phyloP scores from a whole-genome alignment of 2,329 filamentous ascomycete species.

The Colletotrichum sp. region DNA sequence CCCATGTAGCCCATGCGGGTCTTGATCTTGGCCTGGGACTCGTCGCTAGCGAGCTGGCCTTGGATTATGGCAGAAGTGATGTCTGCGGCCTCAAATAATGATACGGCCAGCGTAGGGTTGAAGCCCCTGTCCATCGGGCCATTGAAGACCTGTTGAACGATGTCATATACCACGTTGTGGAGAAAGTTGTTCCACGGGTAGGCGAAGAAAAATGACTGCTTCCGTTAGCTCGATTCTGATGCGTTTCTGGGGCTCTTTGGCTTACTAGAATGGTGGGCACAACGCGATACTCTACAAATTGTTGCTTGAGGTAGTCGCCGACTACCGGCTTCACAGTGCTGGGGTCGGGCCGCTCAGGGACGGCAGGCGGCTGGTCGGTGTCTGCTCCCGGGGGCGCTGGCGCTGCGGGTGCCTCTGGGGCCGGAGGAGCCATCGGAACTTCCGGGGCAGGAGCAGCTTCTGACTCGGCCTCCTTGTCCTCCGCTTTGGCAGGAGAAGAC shows the following conservation, averaged over 20 bases:
- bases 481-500: neutral
- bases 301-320: slow-evolving; percentile 92
- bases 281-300: slow-evolving; percentile 93
- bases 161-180: slow-evolving; percentile 98
- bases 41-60: slow-evolving; percentile 86
- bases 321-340: slow-evolving; percentile 71
- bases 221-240: neutral
- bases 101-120: slow-evolving; percentile 87
- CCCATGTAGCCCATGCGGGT: slow-evolving; percentile 99
- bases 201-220: slow-evolving; percentile 92
- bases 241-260: neutral
- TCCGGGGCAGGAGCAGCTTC: slow-evolving; percentile 28
- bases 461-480: slow-evolving; percentile 8
- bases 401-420: slow-evolving; percentile 9
- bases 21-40: slow-evolving; percentile 80
- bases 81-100: slow-evolving; percentile 89
- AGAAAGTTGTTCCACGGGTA: slow-evolving; percentile 99
- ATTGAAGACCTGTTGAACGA: slow-evolving; percentile 99
- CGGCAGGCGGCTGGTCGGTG: slow-evolving; percentile 17
- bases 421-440: neutral
- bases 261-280: slow-evolving; percentile 94
- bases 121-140: slow-evolving; percentile 96
- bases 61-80: slow-evolving; percentile 92
- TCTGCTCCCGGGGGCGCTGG: neutral
- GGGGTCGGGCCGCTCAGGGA: slow-evolving; percentile 20